A percentile compares a stretch with the other conserved stretches of the same genome.
These are phyloP conservation scores for Gossypium aridum DNA, from an alignment of 441 rosid genomes.

Conservation along the genomic window DNA sequence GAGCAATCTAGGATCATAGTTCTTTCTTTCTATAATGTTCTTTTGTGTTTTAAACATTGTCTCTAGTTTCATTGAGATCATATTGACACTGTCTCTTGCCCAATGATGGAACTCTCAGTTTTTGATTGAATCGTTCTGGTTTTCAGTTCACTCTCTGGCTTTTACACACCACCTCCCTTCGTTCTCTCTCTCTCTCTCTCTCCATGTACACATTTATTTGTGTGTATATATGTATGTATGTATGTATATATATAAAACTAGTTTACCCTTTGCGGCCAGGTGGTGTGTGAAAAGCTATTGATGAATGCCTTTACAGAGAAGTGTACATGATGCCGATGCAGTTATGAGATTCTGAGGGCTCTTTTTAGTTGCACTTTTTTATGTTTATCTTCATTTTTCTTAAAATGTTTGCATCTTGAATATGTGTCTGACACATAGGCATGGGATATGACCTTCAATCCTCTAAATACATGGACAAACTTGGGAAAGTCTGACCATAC, in stretches of 20 bases:
- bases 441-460: neutral
- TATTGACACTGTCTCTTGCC: neutral
- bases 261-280: neutral
- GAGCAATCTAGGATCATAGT: neutral
- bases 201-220: neutral
- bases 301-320: neutral
- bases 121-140: neutral
- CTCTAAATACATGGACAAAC: neutral
- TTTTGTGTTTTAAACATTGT: neutral
- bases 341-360: constrained; percentile 19
- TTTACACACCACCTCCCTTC: neutral
- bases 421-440: neutral
- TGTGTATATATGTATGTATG: neutral
- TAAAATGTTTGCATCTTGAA: neutral
- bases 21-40: neutral
- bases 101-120: constrained; percentile 7
- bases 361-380: neutral
- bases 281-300: constrained; percentile 13
- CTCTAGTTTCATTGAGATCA: neutral
- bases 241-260: neutral
- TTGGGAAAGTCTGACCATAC: no score
- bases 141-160: constrained; percentile 6
- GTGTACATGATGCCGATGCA: neutral
- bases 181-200: constrained; percentile 6
- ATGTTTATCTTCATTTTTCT: neutral